Conservation (phyloP, 169 alveolate genomes). For the Eimeria nieschulzi region DNA sequence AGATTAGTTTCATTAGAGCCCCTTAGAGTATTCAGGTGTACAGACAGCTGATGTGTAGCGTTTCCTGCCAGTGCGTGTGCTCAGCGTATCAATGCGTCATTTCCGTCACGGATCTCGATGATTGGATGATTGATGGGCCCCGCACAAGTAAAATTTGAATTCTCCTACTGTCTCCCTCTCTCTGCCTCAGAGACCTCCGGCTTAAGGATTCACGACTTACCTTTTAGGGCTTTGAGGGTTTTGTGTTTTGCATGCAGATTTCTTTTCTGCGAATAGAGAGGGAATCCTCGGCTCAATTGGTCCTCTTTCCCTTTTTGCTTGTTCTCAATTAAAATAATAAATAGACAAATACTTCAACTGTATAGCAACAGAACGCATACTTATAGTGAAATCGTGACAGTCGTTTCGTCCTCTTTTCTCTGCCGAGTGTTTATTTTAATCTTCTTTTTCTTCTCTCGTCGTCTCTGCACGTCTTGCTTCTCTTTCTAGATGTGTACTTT, state of each 20-base stretch:
- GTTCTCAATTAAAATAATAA: no score
- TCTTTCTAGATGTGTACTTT: no score
- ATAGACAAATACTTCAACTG: no score
- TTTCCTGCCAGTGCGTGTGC: not conserved
- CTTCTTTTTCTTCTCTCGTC: no score
- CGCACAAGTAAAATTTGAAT: slow-evolving; percentile 21
- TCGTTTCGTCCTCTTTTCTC: no score
- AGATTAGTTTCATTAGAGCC: not conserved
- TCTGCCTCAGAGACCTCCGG: not conserved
- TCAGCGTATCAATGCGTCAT: slow-evolving; percentile 31
- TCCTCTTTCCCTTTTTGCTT: not conserved
- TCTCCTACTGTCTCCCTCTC: not conserved
- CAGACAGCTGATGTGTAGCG: not conserved
- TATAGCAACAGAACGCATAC: no score
- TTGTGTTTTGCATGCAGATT: slow-evolving; percentile 27
- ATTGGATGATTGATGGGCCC: slow-evolving; percentile 59
- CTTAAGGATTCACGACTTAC: not conserved
- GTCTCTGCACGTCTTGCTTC: no score
- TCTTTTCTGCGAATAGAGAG: slow-evolving; percentile 55
- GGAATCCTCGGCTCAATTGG: slow-evolving; percentile 46
- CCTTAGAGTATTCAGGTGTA: not conserved
- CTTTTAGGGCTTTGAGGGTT: not conserved
- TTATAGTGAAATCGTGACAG: no score
- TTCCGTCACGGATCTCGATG: slow-evolving; percentile 22
- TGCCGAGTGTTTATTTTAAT: no score